Evolutionary conservation across 257 asterid genomes (phyloP).

Genomic region (Nicotiana tomentosiformis): DNA sequence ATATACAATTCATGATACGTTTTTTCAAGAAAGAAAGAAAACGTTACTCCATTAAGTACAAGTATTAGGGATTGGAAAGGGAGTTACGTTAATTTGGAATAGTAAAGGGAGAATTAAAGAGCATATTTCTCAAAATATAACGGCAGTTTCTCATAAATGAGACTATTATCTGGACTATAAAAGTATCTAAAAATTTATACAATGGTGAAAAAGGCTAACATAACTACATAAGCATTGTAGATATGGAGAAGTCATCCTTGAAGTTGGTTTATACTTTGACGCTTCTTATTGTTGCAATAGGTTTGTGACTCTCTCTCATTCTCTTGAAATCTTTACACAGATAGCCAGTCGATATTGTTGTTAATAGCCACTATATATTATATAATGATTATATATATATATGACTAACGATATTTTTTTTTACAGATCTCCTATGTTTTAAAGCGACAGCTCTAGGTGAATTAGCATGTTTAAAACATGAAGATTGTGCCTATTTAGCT

Average conservation of each 20-base stretch:
- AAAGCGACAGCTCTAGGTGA: background rate
- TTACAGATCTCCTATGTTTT: background rate
- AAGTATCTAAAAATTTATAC: background rate
- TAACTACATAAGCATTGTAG: background rate
- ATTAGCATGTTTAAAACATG: background rate
- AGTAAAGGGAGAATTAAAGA: background rate
- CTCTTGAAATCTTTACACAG: background rate
- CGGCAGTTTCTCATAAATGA: background rate
- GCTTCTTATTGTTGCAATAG: background rate
- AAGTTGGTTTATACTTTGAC: background rate
- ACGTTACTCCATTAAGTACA: no score
- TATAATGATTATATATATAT: no score
- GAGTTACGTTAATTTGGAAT: no score
- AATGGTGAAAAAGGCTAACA: background rate
- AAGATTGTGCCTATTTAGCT: background rate
- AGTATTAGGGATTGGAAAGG: no score
- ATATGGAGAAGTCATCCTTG: background rate
- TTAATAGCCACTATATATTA: no score
- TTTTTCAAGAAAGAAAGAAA: no score
- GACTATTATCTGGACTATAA: background rate
- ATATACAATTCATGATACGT: no score
- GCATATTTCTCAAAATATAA: background rate
- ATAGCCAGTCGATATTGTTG: no score
- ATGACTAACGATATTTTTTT: background rate
- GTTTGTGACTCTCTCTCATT: background rate